Evolutionary conservation across 2,329 filamentous ascomycete species (phyloP), one percentile per base, ranked within the genome.

Genomic region (Penicillium polonicum): DNA sequence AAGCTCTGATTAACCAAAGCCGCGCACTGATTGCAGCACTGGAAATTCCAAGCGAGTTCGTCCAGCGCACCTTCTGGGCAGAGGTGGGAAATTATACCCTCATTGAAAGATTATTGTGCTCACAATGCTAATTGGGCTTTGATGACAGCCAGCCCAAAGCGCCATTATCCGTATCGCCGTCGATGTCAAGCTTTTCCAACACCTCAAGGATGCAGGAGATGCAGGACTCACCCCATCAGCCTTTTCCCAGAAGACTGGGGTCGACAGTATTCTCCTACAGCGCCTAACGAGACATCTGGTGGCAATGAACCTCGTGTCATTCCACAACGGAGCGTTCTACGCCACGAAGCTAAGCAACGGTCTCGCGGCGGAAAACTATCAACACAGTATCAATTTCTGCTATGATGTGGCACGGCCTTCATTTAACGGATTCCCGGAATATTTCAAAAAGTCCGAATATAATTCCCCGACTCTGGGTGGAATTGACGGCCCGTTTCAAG

Each of bases 221-320:
- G 29, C 53, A 4, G 74, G 73, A 2, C 33, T 73, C 21, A 67
- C 45, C 25, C 46, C 64, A 1, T 52, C 59, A 3, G 65, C 64
- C 3, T 57, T 78, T 13, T 67, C 74, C 0, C 42, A 62, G 6
- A 74, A 72, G 52, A 68, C 69, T 4, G 65, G 66, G 2, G 66
- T 74, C 4, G 63, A 75, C 49, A 41, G 58, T 5, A 27, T 60
- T 15, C 57, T 76, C 12, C 63, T 68, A 6, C 49, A 69, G 63
- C 71, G 75, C 15, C 68, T 72, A 7, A 62, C 71, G n/a, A 72
- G 71, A 50, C 75, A 78, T 46, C 68, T 78, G 1, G 70, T 72
- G 5, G 72, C 75, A 2, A 78, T 75, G 71, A 69, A 77, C 45
- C 45, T 76, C 4, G 56, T 77, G 29, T 62, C 62, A 10, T 65